Evolutionary conservation across 768 basidiomycete genomes (phyloP).

Genomic region (Lepiota venenata): DNA sequence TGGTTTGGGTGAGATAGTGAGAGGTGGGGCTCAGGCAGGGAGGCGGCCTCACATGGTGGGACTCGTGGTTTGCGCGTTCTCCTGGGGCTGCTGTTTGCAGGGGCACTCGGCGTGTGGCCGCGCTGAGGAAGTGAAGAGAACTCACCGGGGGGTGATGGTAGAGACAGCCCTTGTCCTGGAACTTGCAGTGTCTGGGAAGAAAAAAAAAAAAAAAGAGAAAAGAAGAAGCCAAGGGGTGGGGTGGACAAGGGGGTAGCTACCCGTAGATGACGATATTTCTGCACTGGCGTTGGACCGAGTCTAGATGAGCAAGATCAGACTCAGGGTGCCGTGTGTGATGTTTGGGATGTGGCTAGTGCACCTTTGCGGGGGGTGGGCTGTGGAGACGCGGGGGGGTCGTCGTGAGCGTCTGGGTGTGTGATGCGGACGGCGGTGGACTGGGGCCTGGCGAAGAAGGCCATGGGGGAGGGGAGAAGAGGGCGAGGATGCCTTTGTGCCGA

Average conservation of each 20-base stretch:
- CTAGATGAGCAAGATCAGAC: conserved; percentile 29
- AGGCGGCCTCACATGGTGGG: conserved; percentile 10
- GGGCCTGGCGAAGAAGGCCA: conserved; percentile 72
- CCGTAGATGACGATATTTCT: conserved; percentile 91
- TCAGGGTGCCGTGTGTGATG: too few species aligned
- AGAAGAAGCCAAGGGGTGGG: neutral
- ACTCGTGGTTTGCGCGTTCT: too few species aligned
- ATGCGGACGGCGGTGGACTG: conserved; percentile 69
- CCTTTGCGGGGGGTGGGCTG: conserved; percentile 53
- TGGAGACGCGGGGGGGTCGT: conserved; percentile 20
- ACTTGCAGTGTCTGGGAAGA: conserved; percentile 68
- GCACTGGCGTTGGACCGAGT: conserved; percentile 76
- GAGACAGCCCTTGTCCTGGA: conserved; percentile 80
- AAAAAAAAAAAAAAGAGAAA: neutral
- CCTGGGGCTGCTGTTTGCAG: too few species aligned
- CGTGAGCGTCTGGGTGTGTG: conserved; percentile 52
- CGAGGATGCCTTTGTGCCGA: neutral
- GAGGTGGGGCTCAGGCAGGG: conserved; percentile 12
- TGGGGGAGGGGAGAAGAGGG: conserved; percentile 19
- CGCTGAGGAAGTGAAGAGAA: conserved; percentile 1
- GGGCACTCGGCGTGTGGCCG: too few species aligned
- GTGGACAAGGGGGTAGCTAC: conserved; percentile 34
- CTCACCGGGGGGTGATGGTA: conserved; percentile 78
- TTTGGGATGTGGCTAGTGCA: too few species aligned
- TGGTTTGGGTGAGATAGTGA: conserved; percentile 27